Evolutionary conservation across 2,329 filamentous ascomycete genomes (phyloP).

Genomic region (Thielaviopsis ethacetica): DNA sequence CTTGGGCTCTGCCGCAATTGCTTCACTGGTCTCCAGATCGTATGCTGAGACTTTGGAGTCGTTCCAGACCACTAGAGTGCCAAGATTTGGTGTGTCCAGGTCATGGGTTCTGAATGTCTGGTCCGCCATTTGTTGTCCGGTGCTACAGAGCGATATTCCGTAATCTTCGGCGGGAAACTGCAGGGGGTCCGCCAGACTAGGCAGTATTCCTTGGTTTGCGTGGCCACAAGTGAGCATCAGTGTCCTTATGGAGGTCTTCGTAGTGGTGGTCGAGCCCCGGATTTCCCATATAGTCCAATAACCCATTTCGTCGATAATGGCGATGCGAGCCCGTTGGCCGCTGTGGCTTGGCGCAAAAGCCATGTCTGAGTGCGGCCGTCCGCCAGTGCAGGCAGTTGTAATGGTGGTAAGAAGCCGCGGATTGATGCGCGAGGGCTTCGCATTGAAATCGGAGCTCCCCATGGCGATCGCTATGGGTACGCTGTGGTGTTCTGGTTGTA

Average conservation of each 20-base stretch:
- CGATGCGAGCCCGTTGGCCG: slow-evolving; percentile 41
- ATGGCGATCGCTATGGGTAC: slow-evolving; percentile 18
- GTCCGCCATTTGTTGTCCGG: neutral
- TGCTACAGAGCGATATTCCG: slow-evolving; percentile 25
- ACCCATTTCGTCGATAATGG: slow-evolving; percentile 47
- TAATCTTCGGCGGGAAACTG: slow-evolving; percentile 22
- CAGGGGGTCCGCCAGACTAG: slow-evolving; percentile 19
- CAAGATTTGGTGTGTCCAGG: neutral
- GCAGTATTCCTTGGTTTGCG: slow-evolving; percentile 24
- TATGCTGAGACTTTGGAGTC: slow-evolving; percentile 2
- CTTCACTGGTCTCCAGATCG: slow-evolving; percentile 1
- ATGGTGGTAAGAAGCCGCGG: slow-evolving; percentile 39
- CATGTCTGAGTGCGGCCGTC: slow-evolving; percentile 42
- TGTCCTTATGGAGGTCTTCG: slow-evolving; percentile 20
- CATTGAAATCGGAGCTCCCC: slow-evolving; percentile 12
- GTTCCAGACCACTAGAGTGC: slow-evolving; percentile 10
- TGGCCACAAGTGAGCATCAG: slow-evolving; percentile 26
- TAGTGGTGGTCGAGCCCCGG: slow-evolving; percentile 20
- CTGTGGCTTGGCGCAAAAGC: slow-evolving; percentile 40
- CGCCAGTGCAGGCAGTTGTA: slow-evolving; percentile 34
- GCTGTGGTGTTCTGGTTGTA: slow-evolving; percentile 33
- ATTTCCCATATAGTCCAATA: slow-evolving; percentile 55
- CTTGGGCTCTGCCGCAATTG: neutral
- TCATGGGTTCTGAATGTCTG: neutral
- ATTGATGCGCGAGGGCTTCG: slow-evolving; percentile 33